Evolutionary conservation across 139 green algal species (phyloP), one percentile per base, ranked within the genome.

Genomic region (Coccomyxa sp.): DNA sequence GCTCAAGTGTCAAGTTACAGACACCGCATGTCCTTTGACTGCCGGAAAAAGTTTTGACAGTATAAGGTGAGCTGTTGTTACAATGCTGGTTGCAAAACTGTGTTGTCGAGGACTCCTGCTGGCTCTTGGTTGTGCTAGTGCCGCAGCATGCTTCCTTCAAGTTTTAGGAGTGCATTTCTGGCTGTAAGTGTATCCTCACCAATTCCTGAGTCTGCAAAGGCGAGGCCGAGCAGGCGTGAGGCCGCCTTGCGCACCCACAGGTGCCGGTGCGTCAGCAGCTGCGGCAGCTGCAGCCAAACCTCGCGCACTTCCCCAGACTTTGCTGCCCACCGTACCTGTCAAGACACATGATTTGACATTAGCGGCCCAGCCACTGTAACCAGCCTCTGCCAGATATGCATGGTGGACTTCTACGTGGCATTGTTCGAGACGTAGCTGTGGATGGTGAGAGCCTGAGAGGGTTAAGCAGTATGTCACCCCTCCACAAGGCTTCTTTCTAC

Each of bases 161-260:
- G 74, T 10, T 58, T 79, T 10, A 79, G 15, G 10, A 17, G 30
- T 13, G 23, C 3, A 30, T 14, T 74, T 25, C 17, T 58, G 57
- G 45, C 1, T 16, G 17, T n/a, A 1, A 82, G n/a, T 23, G 25
- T 13, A 82, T 38, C 51, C 79, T 79, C 60, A 85, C 81, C 84
- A 13, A 95, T 85, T 17, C 51, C 81, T 12, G 83, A 82, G 13
- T 58, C 38, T 12, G 88, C 88, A 18, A 98, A 85, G 0, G 59
- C 89, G 15, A 83, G 27, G 12, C 92, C 93, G 38, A 98, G 57
- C 79, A 98, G 86, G 57, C 95, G 89, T 25, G 82, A 88, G 15
- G 90, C 88, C 21, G 91, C 94, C 82, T 93, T 95, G 32, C 94
- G 92, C 78, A 98, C 93, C 95, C 95, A 98, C 74, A 90, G 28